These are phyloP conservation scores for Annona squamosa DNA, from an alignment of 164 flowering plant genomes.

Conservation along the genomic window DNA sequence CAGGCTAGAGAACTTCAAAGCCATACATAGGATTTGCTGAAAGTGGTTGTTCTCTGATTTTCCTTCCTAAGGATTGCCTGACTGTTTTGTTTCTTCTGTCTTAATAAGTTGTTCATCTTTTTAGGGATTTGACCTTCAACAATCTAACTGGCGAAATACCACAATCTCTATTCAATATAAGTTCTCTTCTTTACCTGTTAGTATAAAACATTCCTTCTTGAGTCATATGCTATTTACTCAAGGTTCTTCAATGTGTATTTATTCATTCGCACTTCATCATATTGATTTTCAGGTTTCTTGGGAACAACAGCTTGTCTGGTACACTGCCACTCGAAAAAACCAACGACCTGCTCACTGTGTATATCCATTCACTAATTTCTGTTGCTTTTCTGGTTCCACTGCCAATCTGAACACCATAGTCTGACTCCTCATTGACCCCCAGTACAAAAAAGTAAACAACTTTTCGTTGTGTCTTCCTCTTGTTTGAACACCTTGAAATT, in stretches of 20 bases:
- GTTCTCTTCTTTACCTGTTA: slow-evolving; percentile 55
- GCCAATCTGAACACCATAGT: no score
- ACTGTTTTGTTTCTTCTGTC: not conserved
- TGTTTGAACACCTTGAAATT: no score
- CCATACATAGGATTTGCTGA: no score
- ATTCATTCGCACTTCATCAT: not conserved
- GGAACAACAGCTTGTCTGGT: slow-evolving; percentile 59
- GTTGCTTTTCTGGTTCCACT: not conserved
- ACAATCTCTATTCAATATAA: slow-evolving; percentile 43
- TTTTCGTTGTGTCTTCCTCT: no score
- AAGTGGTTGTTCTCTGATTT: no score
- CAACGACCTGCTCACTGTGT: slow-evolving; percentile 40
- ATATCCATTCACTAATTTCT: slow-evolving; percentile 14
- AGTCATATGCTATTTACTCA: not conserved
- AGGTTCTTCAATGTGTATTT: not conserved
- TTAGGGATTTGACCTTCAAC: slow-evolving; percentile 88
- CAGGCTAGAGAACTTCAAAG: no score
- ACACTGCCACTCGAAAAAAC: slow-evolving; percentile 42
- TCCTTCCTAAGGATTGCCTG: no score
- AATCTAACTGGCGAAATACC: slow-evolving; percentile 55
- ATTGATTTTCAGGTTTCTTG: slow-evolving; percentile 50
- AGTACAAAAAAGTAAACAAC: no score
- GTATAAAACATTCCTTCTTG: not conserved
- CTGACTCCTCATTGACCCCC: no score
- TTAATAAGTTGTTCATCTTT: not conserved